Evolutionary conservation across 2,329 filamentous ascomycete genomes (phyloP), one percentile per base, ranked within the genome.

Genomic region (Claviceps lovelessii): DNA sequence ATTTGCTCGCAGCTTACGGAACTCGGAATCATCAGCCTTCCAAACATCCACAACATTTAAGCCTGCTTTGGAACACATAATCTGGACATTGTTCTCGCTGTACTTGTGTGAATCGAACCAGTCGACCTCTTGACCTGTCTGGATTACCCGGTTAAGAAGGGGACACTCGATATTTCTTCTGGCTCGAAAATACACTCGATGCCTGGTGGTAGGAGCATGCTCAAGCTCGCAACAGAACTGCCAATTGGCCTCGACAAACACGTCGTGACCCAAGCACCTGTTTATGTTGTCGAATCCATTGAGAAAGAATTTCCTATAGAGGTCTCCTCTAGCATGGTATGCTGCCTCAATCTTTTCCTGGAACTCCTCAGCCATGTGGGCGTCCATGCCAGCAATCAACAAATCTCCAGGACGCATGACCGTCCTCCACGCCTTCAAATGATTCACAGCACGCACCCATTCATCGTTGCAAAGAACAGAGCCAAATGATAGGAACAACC

Each of bases 81-180:
- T 61, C 29, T 62, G 62, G 13, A 73, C 70, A 35, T 63, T 63
- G 4, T 62, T 56, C 58, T 70, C 66, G 49, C 63, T 61, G 50
- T 72, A 71, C 59, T 72, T 73, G 61, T 73, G 70, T 37, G 71
- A 70, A 58, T 73, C 71, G 56, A 73, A 73, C 70, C 70, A 73
- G 57, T 73, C 70, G 17, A 72, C 61, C 55, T 71, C 68, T 47
- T 69, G 62, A 15, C 66, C 70, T 23, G 61, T 52, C 45, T 58
- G 53, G 44, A 72, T 67, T 11, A 57, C 56, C 17, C 61, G 61
- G 2, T 56, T 59, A 33, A 64, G 57, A 17, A 56, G 61, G 9
- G 56, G 53, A 17, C 70, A 59, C 5, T 55, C 54, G 37, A 73
- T 60, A 28, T 70, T 64, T 17, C 59, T 62, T 33, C 67, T 69